These are phyloP conservation scores for Athelia psychrophila DNA, from an alignment of 1,284 basidiomycete species.

Conservation along the genomic window DNA sequence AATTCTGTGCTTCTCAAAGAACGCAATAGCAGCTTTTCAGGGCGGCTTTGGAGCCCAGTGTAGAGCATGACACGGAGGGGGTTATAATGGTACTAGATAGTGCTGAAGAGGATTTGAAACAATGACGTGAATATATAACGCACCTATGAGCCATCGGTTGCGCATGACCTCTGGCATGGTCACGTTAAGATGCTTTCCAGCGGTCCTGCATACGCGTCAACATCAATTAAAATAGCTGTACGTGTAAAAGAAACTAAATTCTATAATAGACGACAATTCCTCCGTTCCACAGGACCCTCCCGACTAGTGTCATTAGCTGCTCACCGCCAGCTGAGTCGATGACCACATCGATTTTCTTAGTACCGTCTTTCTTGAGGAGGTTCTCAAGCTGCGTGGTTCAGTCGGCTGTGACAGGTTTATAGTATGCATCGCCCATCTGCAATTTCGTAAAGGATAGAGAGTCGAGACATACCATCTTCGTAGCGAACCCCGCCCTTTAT, in stretches of 20 bases:
- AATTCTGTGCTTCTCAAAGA: no score
- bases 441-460: no score
- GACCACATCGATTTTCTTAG: constrained; percentile 48
- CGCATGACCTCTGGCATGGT: constrained; percentile 82
- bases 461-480: constrained; percentile 56
- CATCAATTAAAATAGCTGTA: constrained; percentile 5
- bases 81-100: no score
- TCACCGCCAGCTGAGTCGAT: constrained; percentile 84
- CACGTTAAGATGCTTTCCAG: constrained; percentile 57
- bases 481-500: constrained; percentile 80
- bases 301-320: constrained; percentile 61
- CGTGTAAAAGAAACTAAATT: constrained; percentile 44
- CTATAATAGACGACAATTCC: constrained; percentile 77
- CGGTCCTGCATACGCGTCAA: constrained; percentile 54
- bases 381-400: constrained; percentile 62
- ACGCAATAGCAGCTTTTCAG: no score
- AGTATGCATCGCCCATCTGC: background rate
- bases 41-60: no score
- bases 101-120: no score
- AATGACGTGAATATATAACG: no score
- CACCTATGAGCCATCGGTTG: constrained; percentile 75
- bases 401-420: constrained; percentile 41
- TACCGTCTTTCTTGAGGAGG: constrained; percentile 41
- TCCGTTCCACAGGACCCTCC: constrained; percentile 62
- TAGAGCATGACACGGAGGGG: no score